These are phyloP conservation scores for Neofusicoccum cordaticola DNA, from an alignment of 2,329 filamentous ascomycete genomes.

Conservation along the genomic window DNA sequence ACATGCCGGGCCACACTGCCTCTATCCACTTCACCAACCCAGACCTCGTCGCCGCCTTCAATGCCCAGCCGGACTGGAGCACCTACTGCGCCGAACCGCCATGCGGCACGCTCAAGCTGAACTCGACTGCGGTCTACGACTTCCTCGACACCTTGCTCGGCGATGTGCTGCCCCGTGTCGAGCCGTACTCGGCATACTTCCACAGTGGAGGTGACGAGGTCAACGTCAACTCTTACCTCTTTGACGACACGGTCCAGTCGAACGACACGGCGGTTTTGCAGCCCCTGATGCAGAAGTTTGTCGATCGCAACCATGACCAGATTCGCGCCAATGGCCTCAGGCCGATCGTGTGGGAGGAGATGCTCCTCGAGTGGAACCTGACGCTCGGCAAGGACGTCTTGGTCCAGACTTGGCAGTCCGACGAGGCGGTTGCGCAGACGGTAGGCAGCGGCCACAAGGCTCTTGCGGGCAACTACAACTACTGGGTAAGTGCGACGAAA, in stretches of 20 bases:
- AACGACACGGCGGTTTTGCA: slow-evolving; percentile 64
- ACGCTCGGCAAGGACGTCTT: slow-evolving; percentile 68
- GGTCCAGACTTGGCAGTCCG: slow-evolving; percentile 75
- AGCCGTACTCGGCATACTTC: slow-evolving; percentile 61
- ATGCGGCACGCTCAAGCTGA: slow-evolving; percentile 69
- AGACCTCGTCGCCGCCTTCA: slow-evolving; percentile 66
- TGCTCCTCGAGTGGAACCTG: slow-evolving; percentile 74
- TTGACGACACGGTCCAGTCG: slow-evolving; percentile 70
- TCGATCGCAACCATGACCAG: slow-evolving; percentile 66
- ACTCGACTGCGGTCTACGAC: slow-evolving; percentile 64
- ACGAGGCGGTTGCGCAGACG: slow-evolving; percentile 58
- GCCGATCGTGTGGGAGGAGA: slow-evolving; percentile 87
- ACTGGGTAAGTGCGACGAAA: slow-evolving; percentile 57
- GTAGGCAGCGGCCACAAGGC: slow-evolving; percentile 65
- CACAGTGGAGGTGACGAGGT: slow-evolving; percentile 88
- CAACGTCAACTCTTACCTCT: slow-evolving; percentile 64
- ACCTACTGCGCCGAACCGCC: slow-evolving; percentile 56
- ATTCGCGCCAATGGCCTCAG: slow-evolving; percentile 63
- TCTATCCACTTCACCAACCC: slow-evolving; percentile 65
- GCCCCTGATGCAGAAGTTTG: slow-evolving; percentile 74
- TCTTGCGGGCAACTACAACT: slow-evolving; percentile 73
- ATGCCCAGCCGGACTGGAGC: slow-evolving; percentile 52
- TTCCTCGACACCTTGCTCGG: slow-evolving; percentile 71
- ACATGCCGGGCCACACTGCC: slow-evolving; percentile 77
- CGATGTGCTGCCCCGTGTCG: slow-evolving; percentile 72